These are phyloP conservation scores for Moesziomyces antarcticus DNA, from an alignment of 1,284 basidiomycete species.

Conservation along the genomic window DNA sequence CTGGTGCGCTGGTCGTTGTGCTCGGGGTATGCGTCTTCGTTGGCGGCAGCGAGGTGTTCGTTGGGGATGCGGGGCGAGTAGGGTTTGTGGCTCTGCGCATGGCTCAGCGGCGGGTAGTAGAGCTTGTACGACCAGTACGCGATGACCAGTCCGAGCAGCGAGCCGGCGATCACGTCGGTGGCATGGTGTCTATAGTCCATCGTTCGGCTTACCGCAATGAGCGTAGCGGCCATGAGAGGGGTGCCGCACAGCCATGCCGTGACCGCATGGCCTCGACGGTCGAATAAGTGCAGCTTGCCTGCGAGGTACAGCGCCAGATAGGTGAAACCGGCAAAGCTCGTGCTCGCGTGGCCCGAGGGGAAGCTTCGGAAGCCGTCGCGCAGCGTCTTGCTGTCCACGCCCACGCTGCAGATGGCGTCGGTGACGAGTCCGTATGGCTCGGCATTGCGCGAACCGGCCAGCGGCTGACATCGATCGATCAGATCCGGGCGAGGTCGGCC, in stretches of 20 bases:
- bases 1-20: not conserved
- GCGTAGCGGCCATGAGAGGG: conserved; percentile 81
- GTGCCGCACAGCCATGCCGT: conserved; percentile 85
- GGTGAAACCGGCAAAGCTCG: conserved; percentile 90
- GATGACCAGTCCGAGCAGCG: conserved; percentile 77
- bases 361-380: conserved; percentile 85
- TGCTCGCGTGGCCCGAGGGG: conserved; percentile 90
- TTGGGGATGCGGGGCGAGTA: conserved; percentile 48
- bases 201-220: conserved; percentile 79
- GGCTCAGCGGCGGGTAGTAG: conserved; percentile 52
- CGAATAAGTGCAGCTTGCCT: conserved; percentile 89
- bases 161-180: conserved; percentile 80
- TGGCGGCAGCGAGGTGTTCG: conserved; percentile 15
- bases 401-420: conserved; percentile 79
- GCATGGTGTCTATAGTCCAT: conserved; percentile 70
- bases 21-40: not conserved
- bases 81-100: conserved; percentile 51
- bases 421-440: conserved; percentile 77
- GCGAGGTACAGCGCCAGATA: conserved; percentile 82
- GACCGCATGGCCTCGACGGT: conserved; percentile 81
- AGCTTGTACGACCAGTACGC: conserved; percentile 71
- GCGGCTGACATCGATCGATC: conserved; percentile 80
- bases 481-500: conserved; percentile 79
- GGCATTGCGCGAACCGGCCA: conserved; percentile 74
- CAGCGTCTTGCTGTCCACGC: conserved; percentile 22